Evolutionary conservation across 768 basidiomycete species (phyloP), one percentile per base, ranked within the genome.

Genomic region (Phaeotremella fagi): DNA sequence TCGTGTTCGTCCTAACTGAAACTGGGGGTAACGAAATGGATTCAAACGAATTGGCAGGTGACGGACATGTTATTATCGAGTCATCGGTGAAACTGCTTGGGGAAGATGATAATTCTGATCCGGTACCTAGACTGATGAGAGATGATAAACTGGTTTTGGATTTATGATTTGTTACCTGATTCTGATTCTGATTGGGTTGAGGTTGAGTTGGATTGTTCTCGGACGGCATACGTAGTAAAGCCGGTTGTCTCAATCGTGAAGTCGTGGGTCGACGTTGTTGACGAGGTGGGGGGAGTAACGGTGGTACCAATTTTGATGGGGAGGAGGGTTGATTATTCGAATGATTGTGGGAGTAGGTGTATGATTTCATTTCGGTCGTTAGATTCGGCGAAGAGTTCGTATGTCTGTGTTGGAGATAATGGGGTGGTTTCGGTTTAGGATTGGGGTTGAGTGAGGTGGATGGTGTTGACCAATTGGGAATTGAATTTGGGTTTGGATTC

Each of bases 301-400:
- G n/a, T n/a, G n/a, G n/a, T n/a, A n/a, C n/a, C n/a, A n/a, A n/a
- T n/a, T n/a, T n/a, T n/a, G n/a, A n/a, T n/a, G n/a, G n/a, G n/a
- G 53, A 14, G 56, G 48, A 5, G 53, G 45, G 42, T 51, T 56
- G 29, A 38, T 41, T 3, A 47, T 27, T n/a, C 44, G 37, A n/a
- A 44, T 12, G 14, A 52, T 9, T 14, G 24, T 7, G 15, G 46
- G 28, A 14, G 47, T 3, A 54, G 38, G 0, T n/a, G n/a, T n/a
- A n/a, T n/a, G n/a, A n/a, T n/a, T n/a, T n/a, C n/a, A n/a, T n/a
- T n/a, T n/a, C n/a, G n/a, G n/a, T n/a, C n/a, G n/a, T n/a, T n/a
- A 59, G 26, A 28, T 54, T 54, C 15, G 57, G 57, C 2, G 57
- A 59, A 6, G 57, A 59, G 37, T 59, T 52, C 3, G 57, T 59